Base-by-base conservation (phyloP, 2,329 filamentous ascomycete genomes). In the Coniochaeta sp. region DNA sequence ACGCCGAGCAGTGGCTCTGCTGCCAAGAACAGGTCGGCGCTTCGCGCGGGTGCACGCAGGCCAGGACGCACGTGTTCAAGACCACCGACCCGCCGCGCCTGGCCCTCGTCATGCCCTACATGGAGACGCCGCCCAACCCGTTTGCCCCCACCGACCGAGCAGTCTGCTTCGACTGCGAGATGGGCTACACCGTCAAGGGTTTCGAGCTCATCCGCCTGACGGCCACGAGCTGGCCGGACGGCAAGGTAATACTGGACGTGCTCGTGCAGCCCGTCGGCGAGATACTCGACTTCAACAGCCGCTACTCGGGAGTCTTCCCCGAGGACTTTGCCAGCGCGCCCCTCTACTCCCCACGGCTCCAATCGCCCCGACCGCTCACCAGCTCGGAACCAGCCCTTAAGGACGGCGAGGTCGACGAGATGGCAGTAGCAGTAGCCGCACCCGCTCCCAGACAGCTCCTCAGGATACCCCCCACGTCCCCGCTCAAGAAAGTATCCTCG, bases 161-260 rank as follows among this genome's bases (percentile, higher is more conserved):
- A 2, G 86, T 98, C 12, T 89, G 87, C 64, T 93, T 99, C 68
- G 95, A 99, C 72, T 98, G 95, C 68, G 95, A 99, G 71, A 99
- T 99, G 95, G 91, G 90, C 4, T 98, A 96, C 70, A 99, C 96
- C 0, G 90, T 90, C 0, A 74, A 89, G 57, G 95, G 96, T 0
- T 77, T 98, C 64, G 95, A 99, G 72, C 81, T 99, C 19, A 88
- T 98, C 60, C 90, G 95, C 9, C 74, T 99, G 3, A 98, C 95
- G 0, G 93, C 90, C 5, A 88, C 93, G 3, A 86, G 88, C 10
- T 99, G 95, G 93, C 93, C 93, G 0, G 78, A 81, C 9, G 89
- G 90, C 22, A 82, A 87, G 58, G 81, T 83, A 58, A 73, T 99
- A 0, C 77, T 98, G 5, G 95, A 99, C 69, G 81, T 96, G 0